Percentiles rank a stretch among this genome's conserved stretches.
phyloP scores from a whole-genome alignment of 352 stramenopile genomes.

The Pythium rishiriense region DNA sequence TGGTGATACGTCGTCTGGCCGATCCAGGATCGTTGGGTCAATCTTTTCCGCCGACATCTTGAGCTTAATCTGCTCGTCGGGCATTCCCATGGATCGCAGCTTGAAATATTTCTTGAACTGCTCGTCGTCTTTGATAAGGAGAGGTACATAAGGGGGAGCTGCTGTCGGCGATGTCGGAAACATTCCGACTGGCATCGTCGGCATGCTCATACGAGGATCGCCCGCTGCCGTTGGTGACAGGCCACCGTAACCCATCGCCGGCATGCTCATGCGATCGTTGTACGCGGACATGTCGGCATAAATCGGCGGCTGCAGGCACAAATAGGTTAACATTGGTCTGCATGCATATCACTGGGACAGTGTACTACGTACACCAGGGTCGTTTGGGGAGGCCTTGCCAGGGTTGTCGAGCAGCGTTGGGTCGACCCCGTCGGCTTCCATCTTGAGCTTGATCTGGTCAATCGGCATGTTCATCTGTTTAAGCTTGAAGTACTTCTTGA shows the following conservation, averaged over 20 bases:
- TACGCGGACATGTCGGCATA: constrained; percentile 21
- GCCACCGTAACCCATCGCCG: constrained; percentile 13
- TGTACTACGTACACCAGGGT: constrained; percentile 57
- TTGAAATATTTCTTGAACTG: constrained; percentile 85
- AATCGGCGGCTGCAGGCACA: constrained; percentile 25
- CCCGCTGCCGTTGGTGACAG: constrained; percentile 5
- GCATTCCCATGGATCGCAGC: constrained; percentile 79
- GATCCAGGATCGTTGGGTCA: constrained; percentile 63
- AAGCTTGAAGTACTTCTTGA: constrained; percentile 88
- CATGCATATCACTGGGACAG: constrained; percentile 5
- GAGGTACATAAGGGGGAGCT: constrained; percentile 52
- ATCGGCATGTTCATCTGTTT: constrained; percentile 81
- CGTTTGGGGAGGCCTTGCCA: constrained; percentile 69
- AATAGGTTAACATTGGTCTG: neutral
- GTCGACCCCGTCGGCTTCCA: constrained; percentile 79
- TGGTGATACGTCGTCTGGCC: constrained; percentile 70
- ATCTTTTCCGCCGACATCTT: constrained; percentile 79
- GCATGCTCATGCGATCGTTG: constrained; percentile 23
- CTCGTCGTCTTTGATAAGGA: constrained; percentile 77
- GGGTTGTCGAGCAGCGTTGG: constrained; percentile 64
- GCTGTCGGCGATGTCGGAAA: constrained; percentile 14
- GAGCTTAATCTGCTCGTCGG: constrained; percentile 76
- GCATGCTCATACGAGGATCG: constrained; percentile 33
- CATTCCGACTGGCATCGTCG: constrained; percentile 27
- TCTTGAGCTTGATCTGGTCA: constrained; percentile 87